Conservation (phyloP, 116 monocot genomes). For the Iris pallida region DNA sequence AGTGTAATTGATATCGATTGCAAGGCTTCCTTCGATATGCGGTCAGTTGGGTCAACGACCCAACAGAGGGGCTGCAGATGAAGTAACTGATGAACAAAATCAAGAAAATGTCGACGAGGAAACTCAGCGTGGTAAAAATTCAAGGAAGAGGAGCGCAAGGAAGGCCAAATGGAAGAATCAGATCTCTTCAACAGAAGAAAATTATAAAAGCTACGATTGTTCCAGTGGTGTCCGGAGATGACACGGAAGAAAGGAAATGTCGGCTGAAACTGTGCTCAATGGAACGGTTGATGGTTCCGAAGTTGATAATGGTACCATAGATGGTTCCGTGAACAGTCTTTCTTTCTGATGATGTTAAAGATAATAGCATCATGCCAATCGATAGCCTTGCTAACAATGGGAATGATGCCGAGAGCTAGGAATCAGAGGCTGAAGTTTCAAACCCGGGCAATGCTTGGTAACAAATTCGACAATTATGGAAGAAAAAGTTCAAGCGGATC, state of each 20-base stretch:
- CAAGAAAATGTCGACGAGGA: too few relatives aligned
- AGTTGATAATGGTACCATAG: constrained; percentile 3
- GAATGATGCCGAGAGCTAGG: constrained; percentile 2
- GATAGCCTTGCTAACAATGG: constrained; percentile 7
- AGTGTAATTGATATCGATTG: too few relatives aligned
- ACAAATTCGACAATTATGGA: constrained; percentile 4
- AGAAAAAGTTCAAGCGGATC: neutral
- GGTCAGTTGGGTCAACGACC: too few relatives aligned
- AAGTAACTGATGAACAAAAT: too few relatives aligned
- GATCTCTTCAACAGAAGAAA: constrained; percentile 28
- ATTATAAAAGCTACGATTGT: constrained; percentile 18
- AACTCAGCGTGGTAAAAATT: constrained; percentile 15
- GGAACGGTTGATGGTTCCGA: constrained; percentile 8
- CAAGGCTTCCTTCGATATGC: too few relatives aligned
- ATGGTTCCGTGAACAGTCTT: neutral
- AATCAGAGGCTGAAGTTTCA: constrained; percentile 3
- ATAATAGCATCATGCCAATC: neutral
- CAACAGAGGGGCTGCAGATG: too few relatives aligned
- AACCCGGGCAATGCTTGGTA: constrained; percentile 2
- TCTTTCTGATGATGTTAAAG: neutral
- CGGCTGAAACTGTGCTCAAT: constrained; percentile 5
- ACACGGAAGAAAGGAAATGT: constrained; percentile 8
- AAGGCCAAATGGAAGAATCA: constrained; percentile 10
- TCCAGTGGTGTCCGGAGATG: constrained; percentile 2
- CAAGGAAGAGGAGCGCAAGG: constrained; percentile 25